These are phyloP conservation scores for Phialophora verrucosa DNA, from an alignment of 2,329 filamentous ascomycete genomes.

Conservation along the genomic window DNA sequence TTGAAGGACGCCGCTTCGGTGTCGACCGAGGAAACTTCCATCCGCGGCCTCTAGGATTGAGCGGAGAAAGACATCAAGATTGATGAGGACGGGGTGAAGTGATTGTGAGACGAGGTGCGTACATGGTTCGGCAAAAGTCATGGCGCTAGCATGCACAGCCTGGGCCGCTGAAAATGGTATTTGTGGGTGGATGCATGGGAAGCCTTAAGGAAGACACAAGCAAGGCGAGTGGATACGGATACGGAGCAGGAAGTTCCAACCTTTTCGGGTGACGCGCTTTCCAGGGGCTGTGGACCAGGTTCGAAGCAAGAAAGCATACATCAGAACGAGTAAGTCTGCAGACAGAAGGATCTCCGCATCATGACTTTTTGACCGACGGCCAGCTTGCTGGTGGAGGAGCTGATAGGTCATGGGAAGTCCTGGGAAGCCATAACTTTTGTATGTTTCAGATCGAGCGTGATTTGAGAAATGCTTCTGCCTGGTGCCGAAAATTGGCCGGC, in stretches of 20 bases:
- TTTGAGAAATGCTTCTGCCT: slow-evolving; percentile 5
- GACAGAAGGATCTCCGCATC: background rate
- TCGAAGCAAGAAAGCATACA: background rate
- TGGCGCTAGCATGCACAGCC: background rate
- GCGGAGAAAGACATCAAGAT: background rate
- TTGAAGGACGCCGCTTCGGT: background rate
- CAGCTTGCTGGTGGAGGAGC: background rate
- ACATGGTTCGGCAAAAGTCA: background rate
- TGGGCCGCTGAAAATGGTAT: background rate
- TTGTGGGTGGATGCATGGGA: background rate
- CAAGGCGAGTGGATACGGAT: background rate
- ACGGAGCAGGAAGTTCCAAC: background rate
- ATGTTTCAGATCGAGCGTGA: background rate
- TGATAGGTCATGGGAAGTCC: no score
- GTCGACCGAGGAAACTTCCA: background rate
- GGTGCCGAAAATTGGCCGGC: background rate
- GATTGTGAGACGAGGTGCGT: background rate
- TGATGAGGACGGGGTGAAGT: background rate
- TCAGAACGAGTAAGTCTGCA: background rate
- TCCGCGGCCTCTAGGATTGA: background rate
- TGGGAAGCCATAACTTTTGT: background rate
- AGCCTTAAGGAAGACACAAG: background rate
- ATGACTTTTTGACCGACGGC: background rate
- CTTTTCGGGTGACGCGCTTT: background rate
- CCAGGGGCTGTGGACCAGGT: background rate